These are phyloP conservation scores for Tulasnella sp. DNA, from an alignment of 768 basidiomycete genomes.

Conservation along the genomic window DNA sequence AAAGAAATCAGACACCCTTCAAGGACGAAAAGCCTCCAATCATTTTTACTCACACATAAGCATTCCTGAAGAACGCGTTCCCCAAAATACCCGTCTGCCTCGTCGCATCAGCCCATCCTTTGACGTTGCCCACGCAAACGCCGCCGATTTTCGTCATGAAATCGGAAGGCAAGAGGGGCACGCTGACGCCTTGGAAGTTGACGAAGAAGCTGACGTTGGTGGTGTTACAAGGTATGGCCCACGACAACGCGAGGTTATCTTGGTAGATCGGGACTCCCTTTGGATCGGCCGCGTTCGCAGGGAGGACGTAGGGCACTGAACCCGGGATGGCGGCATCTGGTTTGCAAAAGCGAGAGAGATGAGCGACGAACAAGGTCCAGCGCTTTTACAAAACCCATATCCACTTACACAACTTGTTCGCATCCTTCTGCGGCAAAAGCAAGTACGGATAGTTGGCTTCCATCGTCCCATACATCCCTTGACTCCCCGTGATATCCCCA, in stretches of 20 bases:
- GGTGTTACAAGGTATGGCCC: background rate
- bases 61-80: conserved; percentile 1
- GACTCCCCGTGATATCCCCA: background rate
- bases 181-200: conserved; percentile 3
- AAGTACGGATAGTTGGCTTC: conserved; percentile 11
- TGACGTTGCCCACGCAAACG: conserved; percentile 12
- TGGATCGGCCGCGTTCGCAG: background rate
- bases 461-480: conserved; percentile 5
- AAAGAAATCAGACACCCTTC: background rate
- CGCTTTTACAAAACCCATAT: no score
- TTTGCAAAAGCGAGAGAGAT: no score
- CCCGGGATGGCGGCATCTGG: background rate
- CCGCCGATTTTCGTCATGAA: background rate
- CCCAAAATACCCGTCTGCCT: conserved; percentile 9
- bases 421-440: background rate
- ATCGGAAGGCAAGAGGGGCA: background rate
- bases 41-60: conserved; percentile 5
- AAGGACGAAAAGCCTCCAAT: background rate
- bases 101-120: conserved; percentile 2
- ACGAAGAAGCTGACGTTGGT: background rate
- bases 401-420: conserved; percentile 10
- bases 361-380: background rate
- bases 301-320: background rate
- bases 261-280: background rate
- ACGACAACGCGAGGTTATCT: background rate